Conservation (phyloP, 192 early-diverging fungal genomes). For the Phycomyces blakesleeanus region DNA sequence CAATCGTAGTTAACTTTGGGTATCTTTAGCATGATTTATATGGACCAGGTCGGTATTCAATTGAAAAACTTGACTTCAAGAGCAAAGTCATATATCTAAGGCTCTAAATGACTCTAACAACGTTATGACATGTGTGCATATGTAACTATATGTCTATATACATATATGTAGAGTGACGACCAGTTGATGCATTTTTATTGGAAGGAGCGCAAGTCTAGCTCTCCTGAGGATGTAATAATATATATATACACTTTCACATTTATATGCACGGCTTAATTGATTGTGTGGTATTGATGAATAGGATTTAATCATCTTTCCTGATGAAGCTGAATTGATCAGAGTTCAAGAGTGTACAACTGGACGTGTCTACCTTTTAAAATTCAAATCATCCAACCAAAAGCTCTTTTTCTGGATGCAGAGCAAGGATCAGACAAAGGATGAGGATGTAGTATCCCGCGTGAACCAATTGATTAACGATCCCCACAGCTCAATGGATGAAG, state of each 20-base stretch:
- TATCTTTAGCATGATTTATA: constrained; percentile 45
- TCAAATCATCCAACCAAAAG: constrained; percentile 73
- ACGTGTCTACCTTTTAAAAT: constrained; percentile 78
- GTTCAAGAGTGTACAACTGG: constrained; percentile 55
- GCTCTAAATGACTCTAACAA: no score
- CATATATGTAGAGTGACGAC: constrained; percentile 55
- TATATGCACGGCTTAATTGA: not conserved
- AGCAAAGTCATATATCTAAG: no score
- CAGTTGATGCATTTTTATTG: constrained; percentile 76
- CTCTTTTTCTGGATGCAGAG: constrained; percentile 87
- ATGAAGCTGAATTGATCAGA: constrained; percentile 62
- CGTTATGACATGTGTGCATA: no score
- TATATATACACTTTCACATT: not conserved
- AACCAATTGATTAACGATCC: constrained; percentile 58
- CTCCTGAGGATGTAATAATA: constrained; percentile 42
- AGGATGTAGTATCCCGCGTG: constrained; percentile 48
- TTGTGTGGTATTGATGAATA: constrained; percentile 1
- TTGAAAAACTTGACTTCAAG: not conserved
- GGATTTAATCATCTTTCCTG: constrained; percentile 74
- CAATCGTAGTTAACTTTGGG: not conserved
- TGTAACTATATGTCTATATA: not conserved
- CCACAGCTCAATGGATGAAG: constrained; percentile 31
- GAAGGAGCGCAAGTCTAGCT: constrained; percentile 61
- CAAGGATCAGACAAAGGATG: constrained; percentile 54
- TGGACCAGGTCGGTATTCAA: constrained; percentile 44